Evolutionary conservation across 2,329 filamentous ascomycete genomes (phyloP).

Genomic region (Curvularia eragrostidis): DNA sequence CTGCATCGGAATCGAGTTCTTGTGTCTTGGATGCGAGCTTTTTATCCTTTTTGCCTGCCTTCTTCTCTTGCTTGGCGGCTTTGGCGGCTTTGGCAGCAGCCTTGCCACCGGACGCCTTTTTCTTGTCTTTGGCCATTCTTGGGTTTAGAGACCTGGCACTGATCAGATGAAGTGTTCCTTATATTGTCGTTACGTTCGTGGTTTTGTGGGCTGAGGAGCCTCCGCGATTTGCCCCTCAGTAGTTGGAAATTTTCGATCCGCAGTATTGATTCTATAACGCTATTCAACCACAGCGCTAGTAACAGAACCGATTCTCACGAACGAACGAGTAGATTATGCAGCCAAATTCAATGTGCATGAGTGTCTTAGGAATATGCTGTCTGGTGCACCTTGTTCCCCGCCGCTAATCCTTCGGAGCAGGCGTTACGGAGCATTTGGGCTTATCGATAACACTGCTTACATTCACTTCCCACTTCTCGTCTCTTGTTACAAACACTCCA

Average conservation of each 20-base stretch:
- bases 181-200: background rate
- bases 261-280: background rate
- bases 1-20: conserved; percentile 83
- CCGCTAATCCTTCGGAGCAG: conserved; percentile 22
- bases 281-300: background rate
- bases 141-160: background rate
- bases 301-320: background rate
- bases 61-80: conserved; percentile 82
- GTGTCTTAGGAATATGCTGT: background rate
- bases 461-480: conserved; percentile 21
- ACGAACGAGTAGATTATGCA: background rate
- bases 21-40: conserved; percentile 75
- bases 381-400: conserved; percentile 4
- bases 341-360: background rate
- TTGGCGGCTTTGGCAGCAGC: conserved; percentile 62
- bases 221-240: conserved; percentile 27
- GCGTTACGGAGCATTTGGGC: conserved; percentile 16
- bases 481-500: conserved; percentile 11
- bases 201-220: conserved; percentile 2
- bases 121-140: conserved; percentile 61
- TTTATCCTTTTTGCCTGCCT: conserved; percentile 76
- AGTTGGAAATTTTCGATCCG: conserved; percentile 26
- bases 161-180: background rate
- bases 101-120: conserved; percentile 54
- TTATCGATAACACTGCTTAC: conserved; percentile 30